A percentile compares a stretch with the other conserved stretches of the same genome.
Evolutionary conservation across 148 eudicot species (phyloP).

Genomic region (Vaccinium vitisidaea): DNA sequence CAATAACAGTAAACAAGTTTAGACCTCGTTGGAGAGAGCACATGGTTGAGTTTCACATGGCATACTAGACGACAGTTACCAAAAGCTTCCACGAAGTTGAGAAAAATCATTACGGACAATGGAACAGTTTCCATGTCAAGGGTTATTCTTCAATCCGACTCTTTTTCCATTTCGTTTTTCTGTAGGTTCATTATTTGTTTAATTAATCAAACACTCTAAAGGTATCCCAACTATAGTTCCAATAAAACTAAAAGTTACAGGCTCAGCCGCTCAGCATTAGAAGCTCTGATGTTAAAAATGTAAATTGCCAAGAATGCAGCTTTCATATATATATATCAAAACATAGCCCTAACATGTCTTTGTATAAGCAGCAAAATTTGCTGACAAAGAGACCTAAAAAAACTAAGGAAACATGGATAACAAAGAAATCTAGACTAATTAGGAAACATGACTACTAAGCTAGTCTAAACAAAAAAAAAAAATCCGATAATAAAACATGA

Average conservation of each 20-base stretch:
- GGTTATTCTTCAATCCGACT: not conserved
- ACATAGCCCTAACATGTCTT: too few relatives aligned
- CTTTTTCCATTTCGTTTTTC: not conserved
- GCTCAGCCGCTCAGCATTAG: not conserved
- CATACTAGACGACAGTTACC: not conserved
- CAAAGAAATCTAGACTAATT: too few relatives aligned
- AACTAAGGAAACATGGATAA: too few relatives aligned
- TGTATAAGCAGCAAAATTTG: too few relatives aligned
- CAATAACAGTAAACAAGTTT: not conserved
- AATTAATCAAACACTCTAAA: not conserved
- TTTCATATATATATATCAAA: too few relatives aligned
- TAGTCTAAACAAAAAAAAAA: too few relatives aligned
- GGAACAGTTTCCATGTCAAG: not conserved
- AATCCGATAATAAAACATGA: too few relatives aligned
- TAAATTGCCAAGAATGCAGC: too few relatives aligned
- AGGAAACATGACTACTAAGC: too few relatives aligned
- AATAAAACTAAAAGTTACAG: not conserved
- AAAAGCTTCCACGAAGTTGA: not conserved
- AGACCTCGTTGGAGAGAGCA: not conserved
- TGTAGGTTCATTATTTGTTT: not conserved
- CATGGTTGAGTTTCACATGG: not conserved
- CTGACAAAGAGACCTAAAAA: too few relatives aligned
- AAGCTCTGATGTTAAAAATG: too few relatives aligned
- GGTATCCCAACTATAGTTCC: not conserved
- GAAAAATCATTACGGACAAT: not conserved